phyloP scores from a whole-genome alignment of 2,329 filamentous ascomycete genomes.

The Hypoxylon sp. region DNA sequence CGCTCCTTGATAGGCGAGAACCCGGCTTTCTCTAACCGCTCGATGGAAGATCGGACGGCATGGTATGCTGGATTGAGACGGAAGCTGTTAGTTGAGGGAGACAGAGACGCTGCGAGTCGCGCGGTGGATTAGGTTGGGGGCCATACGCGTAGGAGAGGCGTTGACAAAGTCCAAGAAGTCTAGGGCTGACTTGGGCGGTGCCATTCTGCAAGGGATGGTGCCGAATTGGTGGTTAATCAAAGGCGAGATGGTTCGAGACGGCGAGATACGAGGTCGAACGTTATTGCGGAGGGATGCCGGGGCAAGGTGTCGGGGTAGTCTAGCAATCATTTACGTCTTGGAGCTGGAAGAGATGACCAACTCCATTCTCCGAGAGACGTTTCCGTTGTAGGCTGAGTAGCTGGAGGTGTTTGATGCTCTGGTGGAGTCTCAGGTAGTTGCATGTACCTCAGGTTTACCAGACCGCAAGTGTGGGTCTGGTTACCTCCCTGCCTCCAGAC shows the following conservation, averaged over 20 bases:
- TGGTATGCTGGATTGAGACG: constrained; percentile 80
- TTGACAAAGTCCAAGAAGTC: constrained; percentile 96
- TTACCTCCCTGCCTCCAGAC: too few relatives aligned
- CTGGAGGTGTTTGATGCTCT: too few relatives aligned
- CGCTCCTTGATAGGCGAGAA: constrained; percentile 92
- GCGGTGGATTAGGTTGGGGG: constrained; percentile 24
- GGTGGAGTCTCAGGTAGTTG: too few relatives aligned
- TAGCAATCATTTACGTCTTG: constrained; percentile 32
- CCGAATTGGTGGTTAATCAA: constrained; percentile 32
- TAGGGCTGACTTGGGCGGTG: constrained; percentile 70
- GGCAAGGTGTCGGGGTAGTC: constrained; percentile 2
- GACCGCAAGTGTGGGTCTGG: too few relatives aligned
- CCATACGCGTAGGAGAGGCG: constrained; percentile 87
- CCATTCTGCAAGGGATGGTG: constrained; percentile 57
- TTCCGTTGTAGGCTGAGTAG: neutral
- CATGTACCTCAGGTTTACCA: neutral
- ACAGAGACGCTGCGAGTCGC: neutral
- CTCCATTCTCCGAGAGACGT: neutral
- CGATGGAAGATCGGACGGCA: constrained; percentile 83
- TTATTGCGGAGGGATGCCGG: constrained; percentile 32
- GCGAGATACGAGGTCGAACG: constrained; percentile 30
- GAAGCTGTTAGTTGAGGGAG: constrained; percentile 35
- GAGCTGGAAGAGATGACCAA: neutral
- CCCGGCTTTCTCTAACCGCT: constrained; percentile 82
- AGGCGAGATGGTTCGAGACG: constrained; percentile 28